Evolutionary conservation across 768 basidiomycete species (phyloP).

Genomic region (Trametopsis cervina): DNA sequence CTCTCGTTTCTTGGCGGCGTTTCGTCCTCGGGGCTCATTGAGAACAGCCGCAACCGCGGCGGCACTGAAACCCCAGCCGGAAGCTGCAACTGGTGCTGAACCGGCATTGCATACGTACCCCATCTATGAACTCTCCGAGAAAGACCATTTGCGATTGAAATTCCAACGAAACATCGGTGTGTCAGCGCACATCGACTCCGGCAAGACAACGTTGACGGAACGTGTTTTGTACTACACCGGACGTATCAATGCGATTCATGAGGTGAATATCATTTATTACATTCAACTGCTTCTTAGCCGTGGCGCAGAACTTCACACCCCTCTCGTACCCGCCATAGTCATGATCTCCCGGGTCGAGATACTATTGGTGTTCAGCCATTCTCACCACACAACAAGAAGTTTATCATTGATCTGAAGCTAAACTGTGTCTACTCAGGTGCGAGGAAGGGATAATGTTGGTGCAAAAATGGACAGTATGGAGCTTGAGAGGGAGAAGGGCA

Average conservation of each 20-base stretch:
- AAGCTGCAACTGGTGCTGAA: constrained; percentile 9
- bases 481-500: constrained; percentile 96
- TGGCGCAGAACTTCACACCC: too few species aligned
- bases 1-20: not conserved
- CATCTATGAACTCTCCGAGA: constrained; percentile 40
- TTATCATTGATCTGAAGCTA: not conserved
- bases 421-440: constrained; percentile 45
- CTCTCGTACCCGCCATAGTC: too few species aligned
- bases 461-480: constrained; percentile 99
- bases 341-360: too few species aligned
- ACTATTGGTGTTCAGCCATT: too few species aligned
- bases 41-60: constrained; percentile 13
- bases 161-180: constrained; percentile 95
- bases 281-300: too few species aligned
- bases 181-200: constrained; percentile 92
- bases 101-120: not conserved
- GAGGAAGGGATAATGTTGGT: constrained; percentile 91
- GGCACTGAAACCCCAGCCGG: constrained; percentile 16
- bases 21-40: not conserved
- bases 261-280: constrained; percentile 45
- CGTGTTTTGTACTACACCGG: constrained; percentile 96
- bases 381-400: too few species aligned
- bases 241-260: constrained; percentile 91
- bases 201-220: constrained; percentile 97
- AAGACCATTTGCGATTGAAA: constrained; percentile 57